These are phyloP conservation scores for Fusarium mangiferae DNA, from an alignment of 2,329 filamentous ascomycete genomes.

Conservation along the genomic window DNA sequence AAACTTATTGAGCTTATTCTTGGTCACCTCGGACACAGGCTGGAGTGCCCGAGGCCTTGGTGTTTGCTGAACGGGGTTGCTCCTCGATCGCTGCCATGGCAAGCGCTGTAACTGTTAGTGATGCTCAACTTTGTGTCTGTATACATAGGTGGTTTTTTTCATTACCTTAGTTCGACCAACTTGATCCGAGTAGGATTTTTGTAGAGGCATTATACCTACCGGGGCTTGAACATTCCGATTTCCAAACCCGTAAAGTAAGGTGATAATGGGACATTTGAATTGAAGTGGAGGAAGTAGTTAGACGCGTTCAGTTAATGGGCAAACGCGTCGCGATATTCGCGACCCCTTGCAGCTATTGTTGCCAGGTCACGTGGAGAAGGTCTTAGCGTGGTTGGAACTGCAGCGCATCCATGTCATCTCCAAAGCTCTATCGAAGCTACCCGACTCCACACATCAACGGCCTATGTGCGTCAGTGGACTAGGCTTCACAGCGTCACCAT, in stretches of 20 bases:
- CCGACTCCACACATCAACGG: not conserved
- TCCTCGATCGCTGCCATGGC: constrained; percentile 66
- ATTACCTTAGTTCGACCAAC: constrained; percentile 49
- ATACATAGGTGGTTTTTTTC: not conserved
- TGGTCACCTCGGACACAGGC: constrained; percentile 67
- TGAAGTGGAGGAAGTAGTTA: constrained; percentile 8
- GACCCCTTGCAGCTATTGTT: constrained; percentile 11
- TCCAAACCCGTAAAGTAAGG: constrained; percentile 26
- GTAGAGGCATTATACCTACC: constrained; percentile 50
- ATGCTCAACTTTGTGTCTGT: not conserved
- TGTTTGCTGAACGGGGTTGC: constrained; percentile 56
- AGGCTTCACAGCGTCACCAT: constrained; percentile 40
- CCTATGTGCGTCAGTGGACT: constrained; percentile 24
- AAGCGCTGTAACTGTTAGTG: constrained; percentile 49
- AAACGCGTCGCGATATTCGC: constrained; percentile 40
- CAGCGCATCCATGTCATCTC: constrained; percentile 29
- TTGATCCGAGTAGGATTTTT: constrained; percentile 56
- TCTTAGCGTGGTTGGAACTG: constrained; percentile 29
- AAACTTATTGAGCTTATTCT: constrained; percentile 70
- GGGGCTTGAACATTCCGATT: constrained; percentile 26
- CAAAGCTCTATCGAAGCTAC: constrained; percentile 3
- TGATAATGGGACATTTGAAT: constrained; percentile 27
- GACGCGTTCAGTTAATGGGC: constrained; percentile 44
- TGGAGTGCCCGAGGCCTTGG: constrained; percentile 53
- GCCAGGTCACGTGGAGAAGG: constrained; percentile 42